phyloP scores from a whole-genome alignment of 129 eudicot species.

The Gnaphalium uliginosum region DNA sequence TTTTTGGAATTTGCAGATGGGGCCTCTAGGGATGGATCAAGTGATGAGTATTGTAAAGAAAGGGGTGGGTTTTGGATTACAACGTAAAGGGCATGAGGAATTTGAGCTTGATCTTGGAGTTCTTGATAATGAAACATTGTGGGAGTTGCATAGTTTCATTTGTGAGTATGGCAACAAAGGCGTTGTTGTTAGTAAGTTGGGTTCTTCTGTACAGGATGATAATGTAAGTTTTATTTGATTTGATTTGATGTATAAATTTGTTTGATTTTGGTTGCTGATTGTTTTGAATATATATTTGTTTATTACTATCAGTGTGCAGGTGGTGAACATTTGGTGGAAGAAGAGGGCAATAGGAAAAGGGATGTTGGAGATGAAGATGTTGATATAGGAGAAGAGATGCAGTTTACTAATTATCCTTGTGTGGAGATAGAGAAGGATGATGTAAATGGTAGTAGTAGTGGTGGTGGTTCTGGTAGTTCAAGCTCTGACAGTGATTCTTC shows the following conservation, averaged over 20 bases:
- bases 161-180: conserved; percentile 11
- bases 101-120: conserved; percentile 48
- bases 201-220: conserved; percentile 7
- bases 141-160: conserved; percentile 55
- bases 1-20: conserved; percentile 31
- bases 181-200: not conserved
- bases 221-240: conserved; percentile 26
- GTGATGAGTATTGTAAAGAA: conserved; percentile 33
- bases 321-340: conserved; percentile 1
- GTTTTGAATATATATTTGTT: not conserved
- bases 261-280: not conserved
- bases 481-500: conserved; percentile 47
- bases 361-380: conserved; percentile 57
- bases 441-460: conserved; percentile 32
- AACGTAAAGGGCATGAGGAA: conserved; percentile 33
- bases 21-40: conserved; percentile 26
- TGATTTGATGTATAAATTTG: not conserved
- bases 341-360: conserved; percentile 9
- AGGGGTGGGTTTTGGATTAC: conserved; percentile 32
- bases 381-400: conserved; percentile 62
- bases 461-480: conserved; percentile 48
- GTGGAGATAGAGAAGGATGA: conserved; percentile 56
- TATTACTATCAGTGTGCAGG: conserved; percentile 20
- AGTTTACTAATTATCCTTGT: conserved; percentile 31
- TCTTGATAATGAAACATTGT: conserved; percentile 55